Conservation (phyloP, 805 yeast species). For the Wickerhamomyces canadensis region DNA sequence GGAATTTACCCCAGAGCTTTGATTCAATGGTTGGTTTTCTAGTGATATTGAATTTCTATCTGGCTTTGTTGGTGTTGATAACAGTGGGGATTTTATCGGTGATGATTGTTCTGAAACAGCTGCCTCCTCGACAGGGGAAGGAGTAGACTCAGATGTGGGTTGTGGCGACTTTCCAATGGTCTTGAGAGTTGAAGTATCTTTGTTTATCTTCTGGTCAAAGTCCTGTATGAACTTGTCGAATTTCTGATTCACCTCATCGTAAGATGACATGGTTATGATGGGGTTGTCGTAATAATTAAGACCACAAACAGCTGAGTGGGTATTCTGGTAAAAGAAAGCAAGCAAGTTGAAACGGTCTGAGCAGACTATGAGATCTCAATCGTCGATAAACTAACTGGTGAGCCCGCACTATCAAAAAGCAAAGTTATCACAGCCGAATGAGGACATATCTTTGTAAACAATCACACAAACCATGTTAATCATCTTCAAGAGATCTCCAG, state of each 20-base stretch:
- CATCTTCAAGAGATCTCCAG: too few species aligned
- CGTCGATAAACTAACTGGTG: too few species aligned
- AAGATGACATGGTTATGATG: background rate
- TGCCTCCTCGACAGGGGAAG: background rate
- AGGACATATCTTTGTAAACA: too few species aligned
- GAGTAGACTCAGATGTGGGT: conserved; percentile 13
- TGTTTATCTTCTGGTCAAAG: conserved; percentile 27
- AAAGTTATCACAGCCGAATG: too few species aligned
- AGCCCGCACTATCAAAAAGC: too few species aligned
- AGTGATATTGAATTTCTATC: conserved; percentile 18
- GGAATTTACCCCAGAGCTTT: background rate
- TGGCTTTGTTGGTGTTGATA: conserved; percentile 23
- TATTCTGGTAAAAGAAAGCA: too few species aligned
- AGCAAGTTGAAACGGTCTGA: too few species aligned
- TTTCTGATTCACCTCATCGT: conserved; percentile 13
- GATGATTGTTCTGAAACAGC: conserved; percentile 9
- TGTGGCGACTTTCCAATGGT: conserved; percentile 19
- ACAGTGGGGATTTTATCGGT: conserved; percentile 15
- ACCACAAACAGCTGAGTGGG: too few species aligned
- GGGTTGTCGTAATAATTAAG: too few species aligned
- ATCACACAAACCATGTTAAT: too few species aligned
- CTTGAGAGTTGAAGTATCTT: conserved; percentile 31
- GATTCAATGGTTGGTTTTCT: conserved; percentile 18
- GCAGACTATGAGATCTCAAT: too few species aligned
- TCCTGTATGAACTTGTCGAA: conserved; percentile 33